These are phyloP conservation scores for Russula olivacea DNA, from an alignment of 768 basidiomycete species.

Conservation along the genomic window DNA sequence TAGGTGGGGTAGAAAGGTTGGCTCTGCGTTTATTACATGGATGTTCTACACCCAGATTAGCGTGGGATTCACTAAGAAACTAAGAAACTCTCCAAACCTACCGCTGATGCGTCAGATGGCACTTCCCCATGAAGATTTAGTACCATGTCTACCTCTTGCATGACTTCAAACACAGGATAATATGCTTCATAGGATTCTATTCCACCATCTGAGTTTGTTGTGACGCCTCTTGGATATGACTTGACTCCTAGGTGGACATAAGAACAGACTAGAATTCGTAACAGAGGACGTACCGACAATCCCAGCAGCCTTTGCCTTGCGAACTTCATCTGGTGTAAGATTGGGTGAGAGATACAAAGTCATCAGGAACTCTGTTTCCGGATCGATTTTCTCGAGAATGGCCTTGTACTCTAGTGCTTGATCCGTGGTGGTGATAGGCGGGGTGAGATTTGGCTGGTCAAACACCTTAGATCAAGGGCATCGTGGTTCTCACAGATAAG, in stretches of 20 bases:
- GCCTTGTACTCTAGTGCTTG: slow-evolving; percentile 77
- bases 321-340: slow-evolving; percentile 85
- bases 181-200: slow-evolving; percentile 94
- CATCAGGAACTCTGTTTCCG: slow-evolving; percentile 84
- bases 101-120: slow-evolving; percentile 68
- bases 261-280: not conserved
- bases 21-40: slow-evolving; percentile 91
- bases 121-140: slow-evolving; percentile 97
- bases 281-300: slow-evolving; percentile 46
- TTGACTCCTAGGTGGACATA: slow-evolving; percentile 59
- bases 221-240: slow-evolving; percentile 95
- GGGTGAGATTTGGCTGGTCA: slow-evolving; percentile 81
- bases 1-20: slow-evolving; percentile 83
- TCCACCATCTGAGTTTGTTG: slow-evolving; percentile 93
- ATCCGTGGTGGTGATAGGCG: slow-evolving; percentile 78
- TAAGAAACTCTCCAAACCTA: slow-evolving; percentile 34
- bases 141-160: slow-evolving; percentile 92
- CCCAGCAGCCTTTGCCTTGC: slow-evolving; percentile 80
- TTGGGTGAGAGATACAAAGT: slow-evolving; percentile 92
- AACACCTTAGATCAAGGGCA: not conserved
- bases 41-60: slow-evolving; percentile 51
- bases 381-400: slow-evolving; percentile 66
- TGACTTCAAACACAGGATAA: slow-evolving; percentile 87
- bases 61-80: not conserved
- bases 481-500: not conserved